Conservation (phyloP, 805 yeast genomes). For the Candida montana region DNA sequence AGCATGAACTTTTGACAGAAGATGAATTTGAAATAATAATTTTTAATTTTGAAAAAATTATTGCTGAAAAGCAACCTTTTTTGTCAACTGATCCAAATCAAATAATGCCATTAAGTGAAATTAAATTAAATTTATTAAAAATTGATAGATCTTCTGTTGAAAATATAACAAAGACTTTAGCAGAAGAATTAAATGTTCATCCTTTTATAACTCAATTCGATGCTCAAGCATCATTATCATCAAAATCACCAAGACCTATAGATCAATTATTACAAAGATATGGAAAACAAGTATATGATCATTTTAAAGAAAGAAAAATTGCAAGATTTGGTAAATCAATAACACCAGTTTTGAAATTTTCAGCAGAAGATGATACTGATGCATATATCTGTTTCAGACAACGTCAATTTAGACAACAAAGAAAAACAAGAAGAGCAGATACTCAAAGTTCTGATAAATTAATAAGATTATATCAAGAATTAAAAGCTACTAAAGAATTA, state of each 20-base stretch:
- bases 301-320: conserved; percentile 76
- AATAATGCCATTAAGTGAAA: conserved; percentile 63
- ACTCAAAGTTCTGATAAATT: conserved; percentile 82
- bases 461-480: conserved; percentile 64
- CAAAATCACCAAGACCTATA: conserved; percentile 38
- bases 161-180: conserved; percentile 52
- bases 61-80: conserved; percentile 83
- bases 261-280: conserved; percentile 45
- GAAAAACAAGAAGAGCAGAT: conserved; percentile 95
- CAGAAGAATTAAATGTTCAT: conserved; percentile 48
- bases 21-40: conserved; percentile 81
- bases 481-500: conserved; percentile 69
- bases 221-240: conserved; percentile 30
- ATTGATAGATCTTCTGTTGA: conserved; percentile 44
- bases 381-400: conserved; percentile 95
- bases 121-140: conserved; percentile 45
- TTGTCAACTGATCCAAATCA: conserved; percentile 79
- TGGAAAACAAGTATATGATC: conserved; percentile 67
- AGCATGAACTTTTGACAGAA: conserved; percentile 47
- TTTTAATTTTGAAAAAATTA: conserved; percentile 66
- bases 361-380: conserved; percentile 86
- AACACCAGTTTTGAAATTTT: conserved; percentile 69
- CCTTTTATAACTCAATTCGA: conserved; percentile 58
- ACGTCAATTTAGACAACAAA: conserved; percentile 90
- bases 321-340: conserved; percentile 64